Evolutionary conservation across 768 basidiomycete genomes (phyloP).

Genomic region (Cyathus striatus): DNA sequence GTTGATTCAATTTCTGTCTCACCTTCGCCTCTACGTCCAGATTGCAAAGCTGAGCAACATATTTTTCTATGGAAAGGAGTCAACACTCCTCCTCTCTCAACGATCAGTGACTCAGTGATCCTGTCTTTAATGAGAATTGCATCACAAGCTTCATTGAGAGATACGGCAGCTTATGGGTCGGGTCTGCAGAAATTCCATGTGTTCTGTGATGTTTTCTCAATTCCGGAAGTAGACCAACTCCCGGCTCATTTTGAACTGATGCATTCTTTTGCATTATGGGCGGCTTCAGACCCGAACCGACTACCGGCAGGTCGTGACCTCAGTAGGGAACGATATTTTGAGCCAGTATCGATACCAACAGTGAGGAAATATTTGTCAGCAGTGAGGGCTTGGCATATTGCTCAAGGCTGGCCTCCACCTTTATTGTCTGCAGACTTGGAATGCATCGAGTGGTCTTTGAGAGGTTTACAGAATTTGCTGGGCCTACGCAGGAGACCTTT

Average conservation of each 20-base stretch:
- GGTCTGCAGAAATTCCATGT: slow-evolving; percentile 6
- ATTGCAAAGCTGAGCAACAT: neutral
- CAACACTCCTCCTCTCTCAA: neutral
- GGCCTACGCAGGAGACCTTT: neutral
- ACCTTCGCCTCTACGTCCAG: neutral
- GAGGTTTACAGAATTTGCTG: neutral
- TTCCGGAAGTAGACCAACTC: slow-evolving; percentile 16
- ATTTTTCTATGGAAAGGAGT: neutral
- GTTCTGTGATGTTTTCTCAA: slow-evolving; percentile 25
- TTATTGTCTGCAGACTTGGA: neutral
- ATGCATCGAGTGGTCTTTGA: neutral
- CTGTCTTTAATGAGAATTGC: neutral
- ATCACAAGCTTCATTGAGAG: slow-evolving; percentile 11
- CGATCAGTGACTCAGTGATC: neutral
- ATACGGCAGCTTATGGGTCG: slow-evolving; percentile 13
- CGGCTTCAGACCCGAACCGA: slow-evolving; percentile 19
- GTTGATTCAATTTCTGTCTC: neutral
- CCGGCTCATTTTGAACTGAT: slow-evolving; percentile 20
- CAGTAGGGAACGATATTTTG: slow-evolving; percentile 13
- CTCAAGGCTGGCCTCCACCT: slow-evolving; percentile 31
- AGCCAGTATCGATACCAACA: slow-evolving; percentile 18
- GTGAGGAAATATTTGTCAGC: slow-evolving; percentile 28
- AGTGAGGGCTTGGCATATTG: slow-evolving; percentile 30
- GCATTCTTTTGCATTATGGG: slow-evolving; percentile 32
- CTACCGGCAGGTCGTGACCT: slow-evolving; percentile 6